Percentiles rank a stretch among this genome's conserved stretches.
phyloP scores from a whole-genome alignment of 2,329 filamentous ascomycete species.

The Magnaporthales sp. region DNA sequence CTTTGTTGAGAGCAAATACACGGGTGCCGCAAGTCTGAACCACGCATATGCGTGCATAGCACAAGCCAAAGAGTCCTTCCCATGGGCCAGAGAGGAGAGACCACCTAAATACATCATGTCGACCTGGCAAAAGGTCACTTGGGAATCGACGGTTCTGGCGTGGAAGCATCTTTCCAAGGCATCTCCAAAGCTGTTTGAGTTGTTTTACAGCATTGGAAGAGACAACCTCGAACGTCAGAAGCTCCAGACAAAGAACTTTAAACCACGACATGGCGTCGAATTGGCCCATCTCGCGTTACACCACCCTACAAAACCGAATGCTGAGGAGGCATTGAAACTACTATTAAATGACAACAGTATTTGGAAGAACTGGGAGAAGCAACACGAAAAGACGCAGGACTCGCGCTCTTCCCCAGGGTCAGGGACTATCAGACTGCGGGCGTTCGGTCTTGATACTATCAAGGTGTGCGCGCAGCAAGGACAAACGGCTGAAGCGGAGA shows the following conservation, averaged over 20 bases:
- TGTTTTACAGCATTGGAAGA: conserved; percentile 37
- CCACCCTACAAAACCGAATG: conserved; percentile 42
- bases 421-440: conserved; percentile 18
- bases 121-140: conserved; percentile 40
- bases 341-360: conserved; percentile 21
- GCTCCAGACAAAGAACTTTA: neutral
- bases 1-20: conserved; percentile 27
- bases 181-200: conserved; percentile 40
- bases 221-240: conserved; percentile 18
- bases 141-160: conserved; percentile 42
- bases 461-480: conserved; percentile 9
- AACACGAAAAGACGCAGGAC: neutral
- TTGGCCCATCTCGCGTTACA: conserved; percentile 45
- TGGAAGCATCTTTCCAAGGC: conserved; percentile 32
- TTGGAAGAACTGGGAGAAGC: conserved; percentile 4
- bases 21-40: conserved; percentile 32
- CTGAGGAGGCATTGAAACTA: conserved; percentile 36
- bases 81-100: neutral
- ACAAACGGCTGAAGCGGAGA: neutral
- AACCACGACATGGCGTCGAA: conserved; percentile 22
- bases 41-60: conserved; percentile 38
- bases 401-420: neutral
- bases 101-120: conserved; percentile 8
- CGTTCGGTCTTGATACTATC: conserved; percentile 37
- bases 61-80: conserved; percentile 33